These are phyloP conservation scores for Vanilla planifolia DNA, from an alignment of 106 monocot genomes.

Conservation along the genomic window DNA sequence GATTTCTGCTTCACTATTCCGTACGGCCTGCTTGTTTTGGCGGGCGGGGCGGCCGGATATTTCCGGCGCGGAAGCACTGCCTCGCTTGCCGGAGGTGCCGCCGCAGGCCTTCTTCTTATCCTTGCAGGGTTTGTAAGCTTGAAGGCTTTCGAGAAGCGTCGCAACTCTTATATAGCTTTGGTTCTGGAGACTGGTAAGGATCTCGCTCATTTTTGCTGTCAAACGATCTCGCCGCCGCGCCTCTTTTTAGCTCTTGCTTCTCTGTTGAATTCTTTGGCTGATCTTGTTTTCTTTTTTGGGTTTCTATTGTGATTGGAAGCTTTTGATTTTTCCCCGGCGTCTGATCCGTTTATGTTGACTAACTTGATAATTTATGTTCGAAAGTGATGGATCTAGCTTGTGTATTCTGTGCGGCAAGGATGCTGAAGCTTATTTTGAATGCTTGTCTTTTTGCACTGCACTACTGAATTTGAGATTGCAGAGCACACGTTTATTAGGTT, in stretches of 20 bases:
- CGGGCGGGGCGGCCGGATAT: conserved; percentile 62
- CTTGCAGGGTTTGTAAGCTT: conserved; percentile 64
- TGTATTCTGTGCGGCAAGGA: too few relatives aligned
- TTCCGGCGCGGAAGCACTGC: conserved; percentile 45
- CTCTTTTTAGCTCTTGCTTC: not conserved
- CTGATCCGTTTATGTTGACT: too few relatives aligned
- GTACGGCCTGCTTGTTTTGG: conserved; percentile 60
- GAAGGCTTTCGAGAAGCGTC: conserved; percentile 71
- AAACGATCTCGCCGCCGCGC: not conserved
- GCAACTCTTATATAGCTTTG: conserved; percentile 50
- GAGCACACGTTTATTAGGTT: not conserved
- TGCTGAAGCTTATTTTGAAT: too few relatives aligned
- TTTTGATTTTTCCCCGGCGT: not conserved
- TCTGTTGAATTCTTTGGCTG: not conserved
- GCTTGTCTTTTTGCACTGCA: too few relatives aligned
- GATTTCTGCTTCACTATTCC: conserved; percentile 96
- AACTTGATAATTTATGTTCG: too few relatives aligned
- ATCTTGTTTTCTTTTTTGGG: not conserved
- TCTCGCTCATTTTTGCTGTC: not conserved
- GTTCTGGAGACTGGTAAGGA: conserved; percentile 56
- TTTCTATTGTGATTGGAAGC: not conserved
- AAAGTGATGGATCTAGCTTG: too few relatives aligned
- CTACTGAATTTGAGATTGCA: too few relatives aligned
- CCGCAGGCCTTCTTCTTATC: conserved; percentile 53
- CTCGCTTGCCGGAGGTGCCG: conserved; percentile 70